Base-by-base conservation (phyloP, 108 stramenopile genomes). In the Parmales sp. region DNA sequence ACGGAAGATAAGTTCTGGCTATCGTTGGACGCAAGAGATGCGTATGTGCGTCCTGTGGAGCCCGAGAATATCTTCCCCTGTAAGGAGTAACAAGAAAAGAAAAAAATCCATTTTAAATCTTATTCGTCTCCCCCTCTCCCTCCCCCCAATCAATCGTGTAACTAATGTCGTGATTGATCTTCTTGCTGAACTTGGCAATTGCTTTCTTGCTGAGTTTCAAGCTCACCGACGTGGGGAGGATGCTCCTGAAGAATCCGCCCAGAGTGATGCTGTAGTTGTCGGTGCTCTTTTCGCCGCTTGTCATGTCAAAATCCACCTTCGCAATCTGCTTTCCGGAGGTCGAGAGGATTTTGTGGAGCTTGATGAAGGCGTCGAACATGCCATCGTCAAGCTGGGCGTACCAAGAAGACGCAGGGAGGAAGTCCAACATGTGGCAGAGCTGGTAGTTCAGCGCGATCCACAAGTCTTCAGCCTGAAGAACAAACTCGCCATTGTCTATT, bases 1-100 rank as follows among this genome's bases (percentile, higher is more conserved):
- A 80, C 73, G 20, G 78, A 89, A 34, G 69, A 74, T 8, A 77
- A 80, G 51, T 89, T 89, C 75, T 87, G 88, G 88, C 77, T 45
- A 25, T 39, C 44, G 9, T 75, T 88, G 44, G 67, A 76, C 23
- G 66, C 69, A 0, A 86, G 84, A 7, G 88, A 89, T 69, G 69
- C 69, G 23, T 88, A 87, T 66, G 76, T 88, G 13, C 23, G 65
- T 45, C 85, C 85, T 11, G 18, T 13, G 3, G 54, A 60, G 26
- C n/a, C n/a, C n/a, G n/a, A n/a, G n/a, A n/a, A n/a, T n/a, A n/a
- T n/a, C n/a, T n/a, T n/a, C n/a, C n/a, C n/a, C n/a, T n/a, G n/a
- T n/a, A n/a, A n/a, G n/a, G n/a, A n/a, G n/a, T n/a, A n/a, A n/a
- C n/a, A n/a, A n/a, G n/a, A n/a, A n/a, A n/a, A n/a, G n/a, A n/a